phyloP scores from a whole-genome alignment of 805 yeast species.

The Kuraishia hungarica region DNA sequence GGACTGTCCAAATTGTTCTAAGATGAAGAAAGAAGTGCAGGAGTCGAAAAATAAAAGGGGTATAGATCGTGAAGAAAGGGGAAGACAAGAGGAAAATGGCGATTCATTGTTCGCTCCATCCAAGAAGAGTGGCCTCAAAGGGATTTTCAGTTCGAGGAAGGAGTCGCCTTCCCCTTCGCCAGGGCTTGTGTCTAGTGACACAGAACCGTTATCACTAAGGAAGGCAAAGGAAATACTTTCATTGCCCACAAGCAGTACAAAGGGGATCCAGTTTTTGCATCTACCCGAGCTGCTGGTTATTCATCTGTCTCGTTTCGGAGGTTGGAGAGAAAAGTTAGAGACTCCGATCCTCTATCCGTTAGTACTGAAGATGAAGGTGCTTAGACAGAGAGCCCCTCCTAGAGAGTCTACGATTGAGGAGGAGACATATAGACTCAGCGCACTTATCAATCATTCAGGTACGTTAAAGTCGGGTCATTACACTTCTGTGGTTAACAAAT shows the following conservation, averaged over 20 bases:
- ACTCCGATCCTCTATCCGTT: constrained; percentile 49
- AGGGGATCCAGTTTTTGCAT: constrained; percentile 5
- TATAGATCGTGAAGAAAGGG: constrained; percentile 5
- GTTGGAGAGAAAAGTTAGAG: constrained; percentile 44
- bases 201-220: constrained; percentile 12
- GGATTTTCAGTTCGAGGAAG: constrained; percentile 21
- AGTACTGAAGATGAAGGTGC: constrained; percentile 36
- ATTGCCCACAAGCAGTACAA: constrained; percentile 17
- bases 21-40: constrained; percentile 12
- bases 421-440: constrained; percentile 43
- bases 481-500: constrained; percentile 54
- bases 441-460: constrained; percentile 67
- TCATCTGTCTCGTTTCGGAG: constrained; percentile 31
- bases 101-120: not conserved
- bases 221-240: constrained; percentile 4
- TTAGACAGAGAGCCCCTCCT: constrained; percentile 18
- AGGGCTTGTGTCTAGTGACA: constrained; percentile 5
- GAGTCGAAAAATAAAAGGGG: not conserved
- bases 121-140: constrained; percentile 13
- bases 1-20: constrained; percentile 70
- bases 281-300: constrained; percentile 21
- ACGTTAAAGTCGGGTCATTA: constrained; percentile 66
- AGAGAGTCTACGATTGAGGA: constrained; percentile 10
- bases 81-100: constrained; percentile 9
- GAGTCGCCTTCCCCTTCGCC: constrained; percentile 7